Conservation (phyloP, 1,284 basidiomycete genomes). For the Ustilago esculenta region DNA sequence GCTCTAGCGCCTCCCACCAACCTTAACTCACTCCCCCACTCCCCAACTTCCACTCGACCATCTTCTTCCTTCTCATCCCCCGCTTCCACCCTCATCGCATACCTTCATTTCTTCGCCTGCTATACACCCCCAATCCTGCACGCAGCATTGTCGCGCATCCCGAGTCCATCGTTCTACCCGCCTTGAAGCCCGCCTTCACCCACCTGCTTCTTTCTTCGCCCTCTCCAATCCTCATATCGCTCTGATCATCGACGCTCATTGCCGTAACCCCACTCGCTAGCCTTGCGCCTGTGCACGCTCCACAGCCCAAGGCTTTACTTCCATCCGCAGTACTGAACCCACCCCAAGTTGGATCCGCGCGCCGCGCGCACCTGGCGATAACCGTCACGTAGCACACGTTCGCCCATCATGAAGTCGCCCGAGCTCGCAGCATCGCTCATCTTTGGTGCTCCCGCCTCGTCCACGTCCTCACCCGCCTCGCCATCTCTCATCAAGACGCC, state of each 20-base stretch:
- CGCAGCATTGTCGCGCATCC: too few relatives aligned
- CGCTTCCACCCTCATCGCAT: too few relatives aligned
- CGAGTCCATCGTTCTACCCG: too few relatives aligned
- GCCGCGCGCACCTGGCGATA: not conserved
- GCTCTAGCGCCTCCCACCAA: too few relatives aligned
- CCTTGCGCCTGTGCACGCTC: not conserved
- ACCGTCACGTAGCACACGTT: not conserved
- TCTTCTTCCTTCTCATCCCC: too few relatives aligned
- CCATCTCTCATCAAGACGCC: constrained; percentile 15
- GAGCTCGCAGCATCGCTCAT: constrained; percentile 11
- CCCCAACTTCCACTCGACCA: too few relatives aligned
- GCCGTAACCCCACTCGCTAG: not conserved
- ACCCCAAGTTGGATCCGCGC: not conserved
- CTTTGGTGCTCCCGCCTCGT: constrained; percentile 1
- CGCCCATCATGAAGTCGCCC: constrained; percentile 13
- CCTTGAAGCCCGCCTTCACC: too few relatives aligned
- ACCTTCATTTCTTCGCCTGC: too few relatives aligned
- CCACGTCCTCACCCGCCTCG: constrained; percentile 7
- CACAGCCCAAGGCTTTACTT: not conserved
- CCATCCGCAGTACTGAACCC: not conserved
- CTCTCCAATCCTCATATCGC: not conserved
- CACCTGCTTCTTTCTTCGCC: not conserved
- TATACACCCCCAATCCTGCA: too few relatives aligned
- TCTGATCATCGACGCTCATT: not conserved
- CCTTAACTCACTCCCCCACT: too few relatives aligned